Percentiles rank a stretch among this genome's conserved stretches.
Conservation (phyloP, 2,329 filamentous ascomycete genomes). For the Harringtonia lauricola region DNA sequence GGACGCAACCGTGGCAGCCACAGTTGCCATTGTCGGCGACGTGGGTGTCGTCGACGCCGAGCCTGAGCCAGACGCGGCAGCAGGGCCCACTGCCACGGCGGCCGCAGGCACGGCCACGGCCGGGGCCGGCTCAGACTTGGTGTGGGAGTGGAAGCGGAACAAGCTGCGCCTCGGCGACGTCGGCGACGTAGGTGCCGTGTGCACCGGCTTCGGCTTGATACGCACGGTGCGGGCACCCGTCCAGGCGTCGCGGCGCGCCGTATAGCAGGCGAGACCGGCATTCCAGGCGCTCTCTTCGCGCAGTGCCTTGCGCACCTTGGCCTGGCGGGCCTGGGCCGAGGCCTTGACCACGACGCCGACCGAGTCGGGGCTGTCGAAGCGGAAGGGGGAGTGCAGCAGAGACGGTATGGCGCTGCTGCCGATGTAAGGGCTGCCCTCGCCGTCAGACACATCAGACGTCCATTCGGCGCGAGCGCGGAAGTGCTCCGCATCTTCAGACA, state of each 20-base stretch:
- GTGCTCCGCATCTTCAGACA: conserved; percentile 42
- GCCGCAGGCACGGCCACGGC: background rate
- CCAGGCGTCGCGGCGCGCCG: conserved; percentile 71
- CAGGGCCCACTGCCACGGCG: background rate
- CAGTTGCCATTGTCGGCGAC: background rate
- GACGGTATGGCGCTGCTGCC: background rate
- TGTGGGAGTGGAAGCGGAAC: conserved; percentile 30
- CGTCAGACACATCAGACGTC: conserved; percentile 45
- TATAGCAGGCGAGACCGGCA: conserved; percentile 68
- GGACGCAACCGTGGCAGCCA: background rate
- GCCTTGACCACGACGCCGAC: conserved; percentile 30
- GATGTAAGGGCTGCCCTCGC: conserved; percentile 18
- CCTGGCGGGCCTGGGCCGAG: conserved; percentile 35
- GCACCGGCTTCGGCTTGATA: conserved; percentile 33
- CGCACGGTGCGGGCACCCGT: conserved; percentile 59
- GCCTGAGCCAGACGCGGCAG: background rate
- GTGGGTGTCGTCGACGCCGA: background rate
- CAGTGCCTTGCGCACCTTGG: conserved; percentile 43
- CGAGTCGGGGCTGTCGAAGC: conserved; percentile 38
- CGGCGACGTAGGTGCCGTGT: conserved; percentile 26
- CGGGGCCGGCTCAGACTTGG: conserved; percentile 7
- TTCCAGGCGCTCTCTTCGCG: conserved; percentile 68
- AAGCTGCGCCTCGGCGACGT: conserved; percentile 37
- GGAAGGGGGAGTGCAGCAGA: conserved; percentile 31
- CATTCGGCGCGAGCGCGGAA: conserved; percentile 43